A percentile compares a stretch with the other conserved stretches of the same genome.
Conservation (phyloP, 139 green algal species). For the Chlamydomonas sphaeroides region DNA sequence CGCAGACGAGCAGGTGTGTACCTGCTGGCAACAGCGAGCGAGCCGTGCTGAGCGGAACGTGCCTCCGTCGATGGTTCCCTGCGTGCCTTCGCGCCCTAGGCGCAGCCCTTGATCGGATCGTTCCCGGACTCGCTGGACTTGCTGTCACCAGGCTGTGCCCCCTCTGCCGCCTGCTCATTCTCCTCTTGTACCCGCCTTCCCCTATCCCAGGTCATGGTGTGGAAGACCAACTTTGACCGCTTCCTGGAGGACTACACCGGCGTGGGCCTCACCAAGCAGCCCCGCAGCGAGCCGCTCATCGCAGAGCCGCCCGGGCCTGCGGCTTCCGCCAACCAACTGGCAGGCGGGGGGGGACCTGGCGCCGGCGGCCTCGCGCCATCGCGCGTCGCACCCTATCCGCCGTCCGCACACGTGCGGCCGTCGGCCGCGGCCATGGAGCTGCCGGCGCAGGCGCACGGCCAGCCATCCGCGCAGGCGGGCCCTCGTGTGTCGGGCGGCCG, state of each 20-base stretch:
- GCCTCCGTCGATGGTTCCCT: too few species aligned
- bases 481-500: too few species aligned
- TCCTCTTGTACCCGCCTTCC: too few species aligned
- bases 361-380: background rate
- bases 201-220: constrained; percentile 87
- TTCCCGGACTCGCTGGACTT: too few species aligned
- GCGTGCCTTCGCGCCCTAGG: too few species aligned
- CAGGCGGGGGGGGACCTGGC: background rate
- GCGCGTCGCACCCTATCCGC: background rate
- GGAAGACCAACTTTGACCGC: constrained; percentile 92
- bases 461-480: too few species aligned
- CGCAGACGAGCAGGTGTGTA: constrained; percentile 78
- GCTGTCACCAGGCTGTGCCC: too few species aligned
- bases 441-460: background rate
- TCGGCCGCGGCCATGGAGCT: background rate
- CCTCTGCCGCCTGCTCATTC: too few species aligned
- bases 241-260: constrained; percentile 70
- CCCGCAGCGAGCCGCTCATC: background rate
- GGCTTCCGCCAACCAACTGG: background rate
- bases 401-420: background rate
- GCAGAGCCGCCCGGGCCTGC: background rate
- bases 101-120: too few species aligned
- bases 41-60: too few species aligned
- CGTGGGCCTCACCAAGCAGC: constrained; percentile 37
- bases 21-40: background rate